These are phyloP conservation scores for Larix sibirica DNA, from an alignment of 83 land plant genomes.

Conservation along the genomic window DNA sequence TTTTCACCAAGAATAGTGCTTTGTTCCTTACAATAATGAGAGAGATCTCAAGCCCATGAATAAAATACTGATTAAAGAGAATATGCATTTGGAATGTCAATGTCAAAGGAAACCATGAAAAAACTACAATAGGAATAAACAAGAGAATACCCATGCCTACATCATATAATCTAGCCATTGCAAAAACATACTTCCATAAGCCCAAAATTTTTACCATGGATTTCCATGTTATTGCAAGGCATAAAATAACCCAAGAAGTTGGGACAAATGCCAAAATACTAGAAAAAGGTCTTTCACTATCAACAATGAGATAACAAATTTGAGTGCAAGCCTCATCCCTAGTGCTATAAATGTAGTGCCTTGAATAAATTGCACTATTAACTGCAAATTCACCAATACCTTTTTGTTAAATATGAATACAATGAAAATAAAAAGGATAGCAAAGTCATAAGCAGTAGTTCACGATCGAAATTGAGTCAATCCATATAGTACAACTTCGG, in stretches of 20 bases:
- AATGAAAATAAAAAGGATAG: too few species aligned
- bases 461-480: too few species aligned
- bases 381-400: constrained; percentile 51
- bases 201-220: constrained; percentile 55
- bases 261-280: constrained; percentile 47
- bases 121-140: constrained; percentile 81
- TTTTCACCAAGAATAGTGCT: too few species aligned
- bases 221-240: constrained; percentile 79
- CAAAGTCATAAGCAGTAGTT: too few species aligned
- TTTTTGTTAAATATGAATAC: constrained; percentile 65
- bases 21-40: constrained; percentile 94
- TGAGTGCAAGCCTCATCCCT: constrained; percentile 39
- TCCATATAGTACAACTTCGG: too few species aligned
- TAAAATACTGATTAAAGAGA: constrained; percentile 95
- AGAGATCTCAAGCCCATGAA: constrained; percentile 96
- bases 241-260: constrained; percentile 60
- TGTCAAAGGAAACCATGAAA: constrained; percentile 96
- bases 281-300: constrained; percentile 57
- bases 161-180: constrained; percentile 88
- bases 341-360: constrained; percentile 56
- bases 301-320: constrained; percentile 44
- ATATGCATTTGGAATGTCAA: constrained; percentile 96
- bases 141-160: constrained; percentile 92
- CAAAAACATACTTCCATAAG: constrained; percentile 86
- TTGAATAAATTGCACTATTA: constrained; percentile 66